Conservation (phyloP, 371 early-diverging fungal species). For the Rhizopus arrhizus region DNA sequence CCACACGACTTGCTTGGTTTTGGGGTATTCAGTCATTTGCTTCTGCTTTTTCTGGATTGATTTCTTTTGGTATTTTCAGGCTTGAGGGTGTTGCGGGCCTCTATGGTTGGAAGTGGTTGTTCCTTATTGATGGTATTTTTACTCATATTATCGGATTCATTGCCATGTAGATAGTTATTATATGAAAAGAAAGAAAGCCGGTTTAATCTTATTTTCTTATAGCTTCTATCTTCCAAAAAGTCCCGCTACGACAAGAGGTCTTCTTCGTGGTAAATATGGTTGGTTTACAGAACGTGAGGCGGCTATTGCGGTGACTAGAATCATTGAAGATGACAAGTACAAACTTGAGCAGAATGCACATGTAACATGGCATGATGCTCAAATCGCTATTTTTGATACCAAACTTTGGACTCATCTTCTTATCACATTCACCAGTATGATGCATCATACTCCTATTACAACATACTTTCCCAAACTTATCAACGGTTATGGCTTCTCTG, state of each 20-base stretch:
- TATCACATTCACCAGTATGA: slow-evolving; percentile 44
- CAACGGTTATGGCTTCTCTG: slow-evolving; percentile 51
- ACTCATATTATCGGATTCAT: slow-evolving; percentile 50
- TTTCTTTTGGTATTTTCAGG: slow-evolving; percentile 60
- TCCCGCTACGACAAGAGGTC: slow-evolving; percentile 40
- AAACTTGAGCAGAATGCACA: slow-evolving; percentile 42
- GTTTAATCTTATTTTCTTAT: neutral
- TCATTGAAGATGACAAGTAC: slow-evolving; percentile 56
- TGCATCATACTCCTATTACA: slow-evolving; percentile 45
- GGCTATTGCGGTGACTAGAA: slow-evolving; percentile 55
- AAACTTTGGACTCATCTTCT: slow-evolving; percentile 50
- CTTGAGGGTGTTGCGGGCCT: slow-evolving; percentile 56
- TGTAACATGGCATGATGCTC: slow-evolving; percentile 34
- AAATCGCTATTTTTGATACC: slow-evolving; percentile 38
- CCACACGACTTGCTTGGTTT: slow-evolving; percentile 57
- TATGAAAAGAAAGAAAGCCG: too few species aligned
- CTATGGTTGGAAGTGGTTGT: slow-evolving; percentile 64
- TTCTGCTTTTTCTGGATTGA: slow-evolving; percentile 60
- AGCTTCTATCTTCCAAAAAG: slow-evolving; percentile 52
- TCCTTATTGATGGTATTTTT: slow-evolving; percentile 55
- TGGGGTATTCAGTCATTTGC: slow-evolving; percentile 64
- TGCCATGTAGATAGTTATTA: slow-evolving; percentile 32
- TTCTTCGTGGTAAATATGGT: slow-evolving; percentile 38
- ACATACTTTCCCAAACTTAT: slow-evolving; percentile 58
- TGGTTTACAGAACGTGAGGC: slow-evolving; percentile 46